Conservation (phyloP, 208 protist species). For the Crithidia mellificae region DNA sequence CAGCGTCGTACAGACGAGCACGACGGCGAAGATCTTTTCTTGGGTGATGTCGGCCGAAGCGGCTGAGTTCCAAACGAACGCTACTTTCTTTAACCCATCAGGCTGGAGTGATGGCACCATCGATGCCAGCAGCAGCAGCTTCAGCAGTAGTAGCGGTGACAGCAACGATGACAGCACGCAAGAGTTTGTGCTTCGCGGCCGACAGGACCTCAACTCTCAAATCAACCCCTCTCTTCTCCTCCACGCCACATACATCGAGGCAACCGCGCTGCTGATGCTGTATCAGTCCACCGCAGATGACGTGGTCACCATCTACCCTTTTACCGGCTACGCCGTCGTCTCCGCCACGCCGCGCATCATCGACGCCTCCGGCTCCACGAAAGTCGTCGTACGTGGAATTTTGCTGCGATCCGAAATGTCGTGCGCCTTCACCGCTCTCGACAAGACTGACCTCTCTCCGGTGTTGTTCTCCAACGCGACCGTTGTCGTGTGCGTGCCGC, state of each 20-base stretch:
- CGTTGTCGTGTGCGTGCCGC: slow-evolving; percentile 12
- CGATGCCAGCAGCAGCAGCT: no score
- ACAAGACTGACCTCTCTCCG: no score
- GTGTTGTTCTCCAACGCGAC: slow-evolving; percentile 16
- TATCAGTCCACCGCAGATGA: slow-evolving; percentile 4
- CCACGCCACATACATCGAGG: slow-evolving; percentile 1
- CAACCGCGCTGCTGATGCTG: slow-evolving; percentile 22
- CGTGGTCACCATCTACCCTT: slow-evolving; percentile 2
- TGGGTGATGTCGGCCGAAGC: not conserved
- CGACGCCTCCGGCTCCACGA: slow-evolving; percentile 23
- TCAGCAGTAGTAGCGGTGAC: not conserved
- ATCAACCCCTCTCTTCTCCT: not conserved
- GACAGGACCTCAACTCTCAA: slow-evolving; percentile 1
- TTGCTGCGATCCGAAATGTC: slow-evolving; percentile 10
- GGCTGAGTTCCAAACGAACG: no score
- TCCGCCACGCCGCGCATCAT: slow-evolving; percentile 23
- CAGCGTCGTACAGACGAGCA: slow-evolving; percentile 7
- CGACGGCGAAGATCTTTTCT: not conserved
- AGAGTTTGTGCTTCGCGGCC: slow-evolving; percentile 2
- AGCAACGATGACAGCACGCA: not conserved
- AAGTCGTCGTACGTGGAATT: slow-evolving; percentile 32
- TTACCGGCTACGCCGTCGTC: slow-evolving; percentile 31
- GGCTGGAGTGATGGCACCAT: no score
- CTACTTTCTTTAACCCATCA: no score
- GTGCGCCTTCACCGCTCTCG: slow-evolving; percentile 14